Conservation (phyloP, 305 asterid genomes). For the Striga hermonthica region DNA sequence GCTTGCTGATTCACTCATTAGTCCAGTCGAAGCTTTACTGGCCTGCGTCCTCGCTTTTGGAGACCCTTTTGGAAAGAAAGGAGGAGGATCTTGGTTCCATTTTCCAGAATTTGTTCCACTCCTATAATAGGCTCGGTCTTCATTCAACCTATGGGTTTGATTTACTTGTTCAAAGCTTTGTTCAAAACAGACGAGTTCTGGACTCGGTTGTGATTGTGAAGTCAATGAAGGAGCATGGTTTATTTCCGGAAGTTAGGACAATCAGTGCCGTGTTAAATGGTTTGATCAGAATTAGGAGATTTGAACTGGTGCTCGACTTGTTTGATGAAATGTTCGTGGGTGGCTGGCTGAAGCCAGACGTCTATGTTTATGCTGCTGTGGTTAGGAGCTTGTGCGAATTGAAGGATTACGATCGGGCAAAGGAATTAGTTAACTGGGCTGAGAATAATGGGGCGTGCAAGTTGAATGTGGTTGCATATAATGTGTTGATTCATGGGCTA, state of each 20-base stretch:
- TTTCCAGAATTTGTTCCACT: slow-evolving; percentile 49
- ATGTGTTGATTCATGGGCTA: slow-evolving; percentile 75
- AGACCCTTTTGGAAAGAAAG: slow-evolving; percentile 62
- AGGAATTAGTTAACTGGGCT: slow-evolving; percentile 47
- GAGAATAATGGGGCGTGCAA: slow-evolving; percentile 47
- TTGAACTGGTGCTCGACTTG: slow-evolving; percentile 53
- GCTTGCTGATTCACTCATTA: slow-evolving; percentile 68
- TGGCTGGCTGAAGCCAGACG: slow-evolving; percentile 47
- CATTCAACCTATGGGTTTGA: slow-evolving; percentile 64
- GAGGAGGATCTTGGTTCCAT: slow-evolving; percentile 39
- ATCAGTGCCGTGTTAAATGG: slow-evolving; percentile 62
- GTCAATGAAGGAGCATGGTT: slow-evolving; percentile 56
- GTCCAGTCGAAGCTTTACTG: slow-evolving; percentile 70
- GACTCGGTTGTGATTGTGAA: slow-evolving; percentile 59
- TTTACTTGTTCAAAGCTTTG: slow-evolving; percentile 62
- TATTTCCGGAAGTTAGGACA: slow-evolving; percentile 80
- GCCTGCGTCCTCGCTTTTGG: slow-evolving; percentile 86
- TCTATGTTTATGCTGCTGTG: slow-evolving; percentile 54
- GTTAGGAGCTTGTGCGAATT: slow-evolving; percentile 70
- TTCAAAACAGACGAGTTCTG: slow-evolving; percentile 52
- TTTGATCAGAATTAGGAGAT: slow-evolving; percentile 55
- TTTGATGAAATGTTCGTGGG: slow-evolving; percentile 50
- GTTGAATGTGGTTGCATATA: slow-evolving; percentile 62
- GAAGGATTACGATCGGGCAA: slow-evolving; percentile 58
- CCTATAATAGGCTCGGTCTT: slow-evolving; percentile 45